phyloP scores from a whole-genome alignment of 1,284 basidiomycete genomes.

The Ganoderma boninense region DNA sequence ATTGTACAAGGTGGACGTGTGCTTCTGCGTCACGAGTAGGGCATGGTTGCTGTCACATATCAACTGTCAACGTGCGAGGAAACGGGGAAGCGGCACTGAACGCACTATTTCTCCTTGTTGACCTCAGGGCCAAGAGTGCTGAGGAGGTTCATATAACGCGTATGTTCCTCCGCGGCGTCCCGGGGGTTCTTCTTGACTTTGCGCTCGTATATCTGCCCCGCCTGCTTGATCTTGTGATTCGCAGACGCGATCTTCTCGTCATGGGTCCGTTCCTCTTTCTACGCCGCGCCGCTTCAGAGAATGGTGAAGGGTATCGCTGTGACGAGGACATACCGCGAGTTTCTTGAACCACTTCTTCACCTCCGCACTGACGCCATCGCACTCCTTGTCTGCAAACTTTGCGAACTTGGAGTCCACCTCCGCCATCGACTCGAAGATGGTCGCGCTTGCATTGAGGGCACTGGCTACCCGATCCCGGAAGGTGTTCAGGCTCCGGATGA shows the following conservation, averaged over 20 bases:
- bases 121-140: conserved; percentile 79
- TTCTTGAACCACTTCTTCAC: conserved; percentile 88
- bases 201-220: conserved; percentile 78
- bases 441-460: conserved; percentile 67
- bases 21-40: conserved; percentile 65
- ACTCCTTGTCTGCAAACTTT: conserved; percentile 79
- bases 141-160: conserved; percentile 77
- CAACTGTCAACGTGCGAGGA: conserved; percentile 12
- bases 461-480: conserved; percentile 55
- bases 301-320: neutral
- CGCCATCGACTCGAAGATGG: conserved; percentile 70
- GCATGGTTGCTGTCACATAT: conserved; percentile 66
- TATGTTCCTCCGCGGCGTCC: conserved; percentile 78
- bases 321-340: conserved; percentile 58
- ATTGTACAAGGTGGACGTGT: conserved; percentile 63
- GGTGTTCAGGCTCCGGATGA: neutral
- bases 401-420: conserved; percentile 78
- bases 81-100: conserved; percentile 2
- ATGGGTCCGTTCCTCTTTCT: conserved; percentile 84
- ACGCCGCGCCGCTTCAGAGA: conserved; percentile 4
- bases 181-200: conserved; percentile 76
- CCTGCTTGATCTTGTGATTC: conserved; percentile 81
- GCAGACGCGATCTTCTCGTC: conserved; percentile 73
- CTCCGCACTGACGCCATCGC: conserved; percentile 66
- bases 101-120: conserved; percentile 80